A percentile compares a stretch with the other conserved stretches of the same genome.
Evolutionary conservation across 345 rosid genomes (phyloP).

Genomic region (Aurinia saxatilis): DNA sequence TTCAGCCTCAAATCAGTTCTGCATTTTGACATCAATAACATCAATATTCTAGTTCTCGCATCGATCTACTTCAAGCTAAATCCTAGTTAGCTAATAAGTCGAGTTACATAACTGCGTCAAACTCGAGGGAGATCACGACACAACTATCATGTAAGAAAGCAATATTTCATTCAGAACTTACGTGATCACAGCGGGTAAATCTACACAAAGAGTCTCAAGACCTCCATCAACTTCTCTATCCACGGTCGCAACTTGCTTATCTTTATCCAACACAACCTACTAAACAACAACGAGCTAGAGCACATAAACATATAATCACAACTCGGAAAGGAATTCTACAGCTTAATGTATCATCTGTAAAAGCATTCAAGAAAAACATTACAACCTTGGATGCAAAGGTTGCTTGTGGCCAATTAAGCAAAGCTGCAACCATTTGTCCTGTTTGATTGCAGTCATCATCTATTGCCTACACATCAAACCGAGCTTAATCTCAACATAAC

Average conservation of each 20-base stretch:
- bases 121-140: neutral
- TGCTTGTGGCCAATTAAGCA: constrained; percentile 93
- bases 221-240: constrained; percentile 98
- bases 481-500: neutral
- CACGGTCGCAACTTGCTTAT: constrained; percentile 57
- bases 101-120: no score
- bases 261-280: constrained; percentile 80
- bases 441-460: constrained; percentile 98
- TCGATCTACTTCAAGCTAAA: neutral
- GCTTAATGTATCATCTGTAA: no score
- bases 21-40: constrained; percentile 22
- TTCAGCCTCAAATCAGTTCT: constrained; percentile 89
- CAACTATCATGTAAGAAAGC: neutral
- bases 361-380: neutral
- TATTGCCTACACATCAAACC: constrained; percentile 49
- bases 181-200: constrained; percentile 88
- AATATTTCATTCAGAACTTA: constrained; percentile 22
- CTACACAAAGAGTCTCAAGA: constrained; percentile 68
- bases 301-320: neutral
- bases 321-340: no score
- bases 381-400: constrained; percentile 94
- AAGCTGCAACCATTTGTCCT: constrained; percentile 95
- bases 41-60: neutral
- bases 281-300: constrained; percentile 22
- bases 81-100: neutral